phyloP scores from a whole-genome alignment of 768 basidiomycete species.

The Serpula lacrymans region DNA sequence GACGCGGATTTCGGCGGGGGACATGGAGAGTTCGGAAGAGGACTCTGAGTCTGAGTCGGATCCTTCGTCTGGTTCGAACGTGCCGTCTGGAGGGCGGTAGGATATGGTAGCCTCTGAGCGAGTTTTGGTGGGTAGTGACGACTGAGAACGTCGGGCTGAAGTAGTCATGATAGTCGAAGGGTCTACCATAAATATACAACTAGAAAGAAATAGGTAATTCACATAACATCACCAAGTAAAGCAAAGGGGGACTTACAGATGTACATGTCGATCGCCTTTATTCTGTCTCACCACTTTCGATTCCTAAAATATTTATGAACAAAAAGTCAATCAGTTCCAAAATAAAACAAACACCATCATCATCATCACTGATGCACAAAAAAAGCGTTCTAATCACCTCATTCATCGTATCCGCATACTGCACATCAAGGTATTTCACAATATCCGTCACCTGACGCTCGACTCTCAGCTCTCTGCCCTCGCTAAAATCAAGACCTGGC shows the following conservation, averaged over 20 bases:
- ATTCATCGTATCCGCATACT: conserved; percentile 83
- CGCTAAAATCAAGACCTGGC: conserved; percentile 74
- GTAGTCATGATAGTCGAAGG: conserved; percentile 64
- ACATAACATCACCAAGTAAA: conserved; percentile 4
- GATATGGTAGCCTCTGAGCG: conserved; percentile 69
- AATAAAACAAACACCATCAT: conserved; percentile 1
- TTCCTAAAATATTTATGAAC: conserved; percentile 48
- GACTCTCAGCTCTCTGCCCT: conserved; percentile 70
- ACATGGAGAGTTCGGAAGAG: conserved; percentile 57
- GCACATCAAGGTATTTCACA: conserved; percentile 75
- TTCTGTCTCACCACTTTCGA: conserved; percentile 84
- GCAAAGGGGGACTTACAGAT: conserved; percentile 54
- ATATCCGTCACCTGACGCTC: conserved; percentile 74
- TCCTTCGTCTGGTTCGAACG: conserved; percentile 50
- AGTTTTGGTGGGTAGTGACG: conserved; percentile 48
- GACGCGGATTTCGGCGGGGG: conserved; percentile 74
- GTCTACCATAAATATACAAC: conserved; percentile 85
- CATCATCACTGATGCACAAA: too few relatives aligned
- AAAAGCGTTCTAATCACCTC: conserved; percentile 66
- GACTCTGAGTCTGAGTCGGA: conserved; percentile 48
- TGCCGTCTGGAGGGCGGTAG: conserved; percentile 50
- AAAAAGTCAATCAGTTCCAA: conserved; percentile 1
- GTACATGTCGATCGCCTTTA: conserved; percentile 88
- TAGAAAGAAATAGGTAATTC: conserved; percentile 25
- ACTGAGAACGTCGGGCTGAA: conserved; percentile 46